These are phyloP conservation scores for Penicillium sclerotigenum DNA, from an alignment of 2,329 filamentous ascomycete species.

Conservation along the genomic window DNA sequence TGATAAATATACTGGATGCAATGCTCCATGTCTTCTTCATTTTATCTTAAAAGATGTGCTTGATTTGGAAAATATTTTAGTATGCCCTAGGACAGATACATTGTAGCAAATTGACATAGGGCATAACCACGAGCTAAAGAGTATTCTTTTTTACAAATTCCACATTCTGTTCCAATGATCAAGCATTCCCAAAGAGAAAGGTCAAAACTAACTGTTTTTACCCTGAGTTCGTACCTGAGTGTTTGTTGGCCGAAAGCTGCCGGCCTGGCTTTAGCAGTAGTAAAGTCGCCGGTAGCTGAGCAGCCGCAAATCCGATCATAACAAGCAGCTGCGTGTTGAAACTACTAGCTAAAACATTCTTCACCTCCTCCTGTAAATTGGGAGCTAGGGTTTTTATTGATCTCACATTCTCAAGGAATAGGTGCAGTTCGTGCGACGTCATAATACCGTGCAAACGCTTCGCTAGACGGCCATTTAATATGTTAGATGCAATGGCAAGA, in stretches of 20 bases:
- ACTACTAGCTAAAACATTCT: constrained; percentile 19
- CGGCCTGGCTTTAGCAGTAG: constrained; percentile 19
- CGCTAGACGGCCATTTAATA: constrained; percentile 23
- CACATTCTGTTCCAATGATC: not conserved
- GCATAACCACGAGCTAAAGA: not conserved
- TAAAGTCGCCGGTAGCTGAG: constrained; percentile 19
- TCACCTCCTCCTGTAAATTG: constrained; percentile 13
- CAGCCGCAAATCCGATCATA: constrained; percentile 27
- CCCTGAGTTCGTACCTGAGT: not conserved
- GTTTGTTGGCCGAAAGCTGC: constrained; percentile 14
- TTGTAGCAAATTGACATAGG: not conserved
- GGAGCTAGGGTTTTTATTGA: constrained; percentile 10
- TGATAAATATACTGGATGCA: no score
- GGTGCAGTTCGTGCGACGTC: constrained; percentile 16
- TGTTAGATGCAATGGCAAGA: constrained; percentile 27
- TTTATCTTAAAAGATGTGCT: not conserved
- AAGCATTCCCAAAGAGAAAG: not conserved
- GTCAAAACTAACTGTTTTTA: not conserved
- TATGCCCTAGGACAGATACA: not conserved
- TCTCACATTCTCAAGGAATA: constrained; percentile 22
- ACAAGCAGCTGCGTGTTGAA: constrained; percentile 23
- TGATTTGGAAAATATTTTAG: no score
- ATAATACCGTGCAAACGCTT: constrained; percentile 18
- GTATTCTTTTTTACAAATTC: not conserved
- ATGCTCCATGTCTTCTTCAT: not conserved